Evolutionary conservation across 1,284 basidiomycete species (phyloP), one percentile per base, ranked within the genome.

Genomic region (Moesziomyces parantarcticus): DNA sequence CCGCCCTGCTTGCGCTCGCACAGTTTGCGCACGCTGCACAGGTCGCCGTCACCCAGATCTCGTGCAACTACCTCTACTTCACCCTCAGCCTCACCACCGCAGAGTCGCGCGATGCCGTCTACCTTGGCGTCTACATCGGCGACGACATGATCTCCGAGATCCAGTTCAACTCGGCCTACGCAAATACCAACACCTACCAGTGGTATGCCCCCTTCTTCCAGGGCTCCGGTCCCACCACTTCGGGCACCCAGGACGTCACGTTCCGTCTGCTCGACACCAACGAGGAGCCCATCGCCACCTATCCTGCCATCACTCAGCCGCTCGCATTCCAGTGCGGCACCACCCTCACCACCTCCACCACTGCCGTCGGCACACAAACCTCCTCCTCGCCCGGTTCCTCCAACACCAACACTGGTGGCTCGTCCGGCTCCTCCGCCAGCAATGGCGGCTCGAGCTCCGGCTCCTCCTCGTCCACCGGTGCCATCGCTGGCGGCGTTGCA

Each of bases 401-500:
- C 34, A 36, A 36, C 32, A 21, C 43, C 29, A 21, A 42, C 20
- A 42, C 51, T 8, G 39, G 43, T 22, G 46, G 39, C n/a, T 49
- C 48, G 13, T 18, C 47, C 16, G 23, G 29, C 46, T 43, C 29
- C 16, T 16, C 8, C 13, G 22, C 14, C 39, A 25, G 44, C 43
- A 43, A 43, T 20, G 39, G 39, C 51, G 42, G 47, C 41, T 45
- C 52, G 40, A 50, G 60, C 51, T 74, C 70, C 1, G 58, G 60
- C 6, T 60, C 60, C 10, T 67, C 64, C 16, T 73, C 65, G 42
- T 67, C 58, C 34, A 64, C 63, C 23, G 70, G 75, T 44, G 70
- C 75, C 21, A 74, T 76, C 41, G 75, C 70, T 14, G 75, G 75
- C 14, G 75, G 75, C 48, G 70, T 74, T 6, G 75, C 51, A 18